Evolutionary conservation across 2,329 filamentous ascomycete species (phyloP), one percentile per base, ranked within the genome.

Genomic region (Fusarium bactridioides): DNA sequence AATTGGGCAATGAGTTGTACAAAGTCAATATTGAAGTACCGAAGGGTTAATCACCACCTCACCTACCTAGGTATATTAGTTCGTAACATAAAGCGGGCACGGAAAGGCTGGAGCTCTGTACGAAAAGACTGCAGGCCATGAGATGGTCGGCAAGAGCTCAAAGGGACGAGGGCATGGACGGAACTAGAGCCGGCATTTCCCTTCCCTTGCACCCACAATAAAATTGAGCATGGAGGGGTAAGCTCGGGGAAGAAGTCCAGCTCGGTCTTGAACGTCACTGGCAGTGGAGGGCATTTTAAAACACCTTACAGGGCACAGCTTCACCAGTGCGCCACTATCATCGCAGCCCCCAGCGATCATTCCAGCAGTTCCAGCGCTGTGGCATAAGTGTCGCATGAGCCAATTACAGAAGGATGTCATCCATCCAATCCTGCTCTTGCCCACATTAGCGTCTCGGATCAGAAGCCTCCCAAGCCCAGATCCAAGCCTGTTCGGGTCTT

Each of bases 381-480:
- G 59, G 60, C 62, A 57, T 44, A 73, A 37, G 55, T 53, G 58
- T 35, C 60, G 45, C 68, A 64, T 47, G 58, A 64, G 43, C 74
- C 74, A 76, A 76, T 76, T 76, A 67, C 67, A 74, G 61, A 58
- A 55, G 38, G 41, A 65, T 33, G 37, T 27, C 44, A 48, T 50
- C 61, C 44, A 61, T 62, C 45, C 40, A 53, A 45, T 62, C 59
- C 70, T 73, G 59, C 50, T 64, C 33, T 50, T 61, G 59, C 55
- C 64, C 43, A 74, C 74, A 61, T 67, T 76, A 76, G 74, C 69
- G 74, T 66, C 74, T 76, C 71, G 61, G 68, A 63, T 61, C 65
- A 70, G 59, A 64, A 67, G 72, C 61, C 50, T 63, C 50, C 65
- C 50, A 73, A 63, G 56, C 56, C 69, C 60, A 55, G 61, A 35